Base-by-base conservation (phyloP, 163 green algal species). In the Chlamydomonas reinhardtii region DNA sequence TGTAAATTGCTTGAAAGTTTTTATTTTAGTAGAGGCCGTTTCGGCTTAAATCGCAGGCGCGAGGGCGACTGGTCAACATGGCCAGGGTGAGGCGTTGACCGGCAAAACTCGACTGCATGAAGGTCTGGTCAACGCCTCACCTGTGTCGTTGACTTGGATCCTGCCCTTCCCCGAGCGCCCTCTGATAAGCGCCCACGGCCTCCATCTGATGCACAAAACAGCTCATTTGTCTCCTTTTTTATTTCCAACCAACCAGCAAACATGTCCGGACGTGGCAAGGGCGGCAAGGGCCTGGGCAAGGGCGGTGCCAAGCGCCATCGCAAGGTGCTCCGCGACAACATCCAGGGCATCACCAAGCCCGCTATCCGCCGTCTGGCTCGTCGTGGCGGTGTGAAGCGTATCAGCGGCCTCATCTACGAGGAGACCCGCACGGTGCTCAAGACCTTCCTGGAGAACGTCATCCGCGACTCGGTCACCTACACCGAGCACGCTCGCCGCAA, bases 401-500 rank as follows among this genome's bases (percentile, higher is more conserved):
- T 94, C 85, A 86, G 68, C 75, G 95, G 95, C 84, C 94, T 98
- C 61, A 98, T 98, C 93, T 98, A 98, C 86, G 94, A 98, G 92
- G 95, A 98, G 92, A 98, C 95, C 74, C 91, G 95, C 81, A 94
- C 93, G 74, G 94, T 97, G 32, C 93, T 97, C 87, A 97, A 97
- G 93, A 92, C 97, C 75, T 98, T 98, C 92, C 94, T 98, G 59
- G 96, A 98, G 93, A 98, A 98, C 89, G 96, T 98, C 64, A 97
- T 98, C 91, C 94, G 94, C 64, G 91, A 94, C 81, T 88, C 90
- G 56, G 92, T 94, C 76, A 99, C 97, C 82, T 99, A 99, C 95
- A 99, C 97, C 74, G 97, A 99, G 96, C 97, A 99, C 94, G 97
- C 96, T 74, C 93, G 97, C 85, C 91, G 97, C 83, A 99, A 99